Evolutionary conservation across 257 asterid genomes (phyloP), one percentile per base, ranked within the genome.

Genomic region (Ilex aquifolium): DNA sequence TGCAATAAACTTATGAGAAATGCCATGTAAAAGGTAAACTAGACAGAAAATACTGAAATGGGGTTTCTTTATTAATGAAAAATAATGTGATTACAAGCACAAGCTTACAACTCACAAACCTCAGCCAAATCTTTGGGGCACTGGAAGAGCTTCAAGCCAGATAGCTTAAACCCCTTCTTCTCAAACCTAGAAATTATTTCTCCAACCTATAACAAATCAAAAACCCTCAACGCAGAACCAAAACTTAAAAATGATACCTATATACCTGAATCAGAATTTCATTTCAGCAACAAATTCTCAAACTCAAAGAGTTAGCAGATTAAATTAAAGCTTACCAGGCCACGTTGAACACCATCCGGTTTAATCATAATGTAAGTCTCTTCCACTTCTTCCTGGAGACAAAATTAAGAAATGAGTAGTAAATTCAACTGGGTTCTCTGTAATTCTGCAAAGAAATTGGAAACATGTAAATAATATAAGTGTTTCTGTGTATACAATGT

Each of bases 261-360:
- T 1, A 10, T 31, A 68, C 61, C n/a, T 11, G 60, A 11, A 53
- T 13, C n/a, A 1, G n/a, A 56, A 52, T 32, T 36, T 59, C 55
- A 50, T 48, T 8, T 36, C 42, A 36, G 7, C 8, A 36, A 36
- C 27, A 36, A 36, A 36, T 36, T 36, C 39, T 5, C 5, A 29
- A 21, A 13, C 49, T 7, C 14, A 21, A 7, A 16, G 30, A 16
- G 7, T 14, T 2, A 32, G 44, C 9, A 21, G 39, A 17, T 11
- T 10, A 60, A 31, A 21, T 17, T 13, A 62, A 62, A 67, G 10
- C 92, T 72, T 69, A 88, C 98, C 62, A 91, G 96, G 15, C 95
- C 95, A 63, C 96, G 90, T 36, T 91, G 98, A 69, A 91, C 88
- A n/a, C 98, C 98, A 62, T 91, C 98, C 6, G 98, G 96, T 80